These are phyloP conservation scores for Diaporthe amygdali DNA, from an alignment of 2,329 filamentous ascomycete genomes.

Conservation along the genomic window DNA sequence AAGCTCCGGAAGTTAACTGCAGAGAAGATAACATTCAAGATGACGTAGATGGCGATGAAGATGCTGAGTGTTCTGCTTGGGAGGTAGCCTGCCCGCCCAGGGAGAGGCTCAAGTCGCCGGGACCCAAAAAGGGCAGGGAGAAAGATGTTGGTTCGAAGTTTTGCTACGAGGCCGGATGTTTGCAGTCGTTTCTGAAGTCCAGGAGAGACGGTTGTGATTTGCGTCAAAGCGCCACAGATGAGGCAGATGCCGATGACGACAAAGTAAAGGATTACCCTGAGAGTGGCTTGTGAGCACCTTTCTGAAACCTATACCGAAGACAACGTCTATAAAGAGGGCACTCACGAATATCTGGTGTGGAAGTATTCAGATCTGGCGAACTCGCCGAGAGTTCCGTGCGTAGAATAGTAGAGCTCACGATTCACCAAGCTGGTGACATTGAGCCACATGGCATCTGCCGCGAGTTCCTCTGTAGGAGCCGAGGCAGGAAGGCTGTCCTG, in stretches of 20 bases:
- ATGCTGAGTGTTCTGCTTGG: conserved; percentile 28
- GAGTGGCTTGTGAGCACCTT: neutral
- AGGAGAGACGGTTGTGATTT: neutral
- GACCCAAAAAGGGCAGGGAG: neutral
- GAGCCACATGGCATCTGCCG: neutral
- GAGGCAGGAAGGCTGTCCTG: neutral
- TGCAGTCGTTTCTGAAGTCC: neutral
- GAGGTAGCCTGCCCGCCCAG: neutral
- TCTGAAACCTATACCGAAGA: too few relatives aligned
- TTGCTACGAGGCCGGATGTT: neutral
- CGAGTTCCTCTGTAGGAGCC: neutral
- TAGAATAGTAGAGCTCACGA: neutral
- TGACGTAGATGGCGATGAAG: conserved; percentile 46
- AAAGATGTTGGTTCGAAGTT: neutral
- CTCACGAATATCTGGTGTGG: conserved; percentile 8
- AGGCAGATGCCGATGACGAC: neutral
- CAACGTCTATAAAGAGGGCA: neutral
- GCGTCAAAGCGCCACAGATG: neutral
- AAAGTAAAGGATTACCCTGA: neutral
- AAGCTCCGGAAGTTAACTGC: conserved; percentile 34
- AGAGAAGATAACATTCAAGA: conserved; percentile 42
- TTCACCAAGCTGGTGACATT: conserved; percentile 9
- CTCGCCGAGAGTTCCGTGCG: neutral
- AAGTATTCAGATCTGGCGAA: conserved; percentile 3
- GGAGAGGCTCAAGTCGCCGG: neutral